Evolutionary conservation across 2,329 filamentous ascomycete genomes (phyloP).

Genomic region (Colletotrichum sidae): DNA sequence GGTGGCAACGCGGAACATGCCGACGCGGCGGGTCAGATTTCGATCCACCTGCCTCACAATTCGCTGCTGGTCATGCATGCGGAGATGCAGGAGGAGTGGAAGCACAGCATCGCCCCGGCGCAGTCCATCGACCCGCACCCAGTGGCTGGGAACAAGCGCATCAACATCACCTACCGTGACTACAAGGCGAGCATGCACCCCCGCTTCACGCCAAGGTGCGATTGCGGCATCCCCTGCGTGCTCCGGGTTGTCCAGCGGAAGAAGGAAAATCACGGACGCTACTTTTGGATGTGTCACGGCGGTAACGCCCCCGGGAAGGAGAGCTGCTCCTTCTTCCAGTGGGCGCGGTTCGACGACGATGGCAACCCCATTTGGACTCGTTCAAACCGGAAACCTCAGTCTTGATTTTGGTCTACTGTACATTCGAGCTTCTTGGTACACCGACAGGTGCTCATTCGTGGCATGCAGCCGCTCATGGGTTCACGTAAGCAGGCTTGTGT

Average conservation of each 20-base stretch:
- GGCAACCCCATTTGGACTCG: slow-evolving; percentile 77
- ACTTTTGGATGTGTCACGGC: slow-evolving; percentile 95
- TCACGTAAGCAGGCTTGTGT: slow-evolving; percentile 51
- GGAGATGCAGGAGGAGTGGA: slow-evolving; percentile 98
- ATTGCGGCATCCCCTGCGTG: slow-evolving; percentile 75
- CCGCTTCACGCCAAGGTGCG: slow-evolving; percentile 80
- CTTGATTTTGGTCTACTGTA: slow-evolving; percentile 4
- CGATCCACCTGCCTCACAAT: slow-evolving; percentile 94
- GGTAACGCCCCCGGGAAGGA: slow-evolving; percentile 76
- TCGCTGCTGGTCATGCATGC: slow-evolving; percentile 96
- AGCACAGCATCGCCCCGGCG: slow-evolving; percentile 84
- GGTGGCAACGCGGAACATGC: slow-evolving; percentile 55
- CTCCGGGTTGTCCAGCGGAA: slow-evolving; percentile 85
- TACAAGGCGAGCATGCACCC: slow-evolving; percentile 85
- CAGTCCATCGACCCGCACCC: slow-evolving; percentile 86
- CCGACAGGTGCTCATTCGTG: too few relatives aligned
- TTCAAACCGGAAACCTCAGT: slow-evolving; percentile 1
- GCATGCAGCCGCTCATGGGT: slow-evolving; percentile 43
- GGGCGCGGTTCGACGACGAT: slow-evolving; percentile 89
- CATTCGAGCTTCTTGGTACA: too few relatives aligned
- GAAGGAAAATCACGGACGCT: slow-evolving; percentile 79
- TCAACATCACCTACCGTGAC: slow-evolving; percentile 94
- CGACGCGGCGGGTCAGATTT: slow-evolving; percentile 85
- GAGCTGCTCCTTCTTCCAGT: slow-evolving; percentile 83
- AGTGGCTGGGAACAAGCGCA: slow-evolving; percentile 80